phyloP scores from a whole-genome alignment of 1,284 basidiomycete species.

The Anthracocystis setariae region DNA sequence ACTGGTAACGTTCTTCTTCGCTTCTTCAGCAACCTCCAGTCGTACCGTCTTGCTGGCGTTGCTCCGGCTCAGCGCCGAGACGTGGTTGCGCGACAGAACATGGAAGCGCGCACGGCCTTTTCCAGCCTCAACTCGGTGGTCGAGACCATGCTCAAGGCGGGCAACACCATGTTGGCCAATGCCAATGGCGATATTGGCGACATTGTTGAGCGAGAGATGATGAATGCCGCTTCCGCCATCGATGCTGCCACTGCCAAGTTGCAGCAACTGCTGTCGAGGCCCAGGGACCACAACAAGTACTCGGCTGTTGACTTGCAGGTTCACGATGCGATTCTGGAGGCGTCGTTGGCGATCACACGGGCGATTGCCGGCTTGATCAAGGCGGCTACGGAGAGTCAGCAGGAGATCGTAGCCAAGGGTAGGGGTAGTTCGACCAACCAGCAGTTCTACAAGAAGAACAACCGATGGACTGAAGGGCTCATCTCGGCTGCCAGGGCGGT shows the following conservation, averaged over 20 bases:
- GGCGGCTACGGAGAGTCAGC: constrained; percentile 95
- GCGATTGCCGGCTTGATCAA: constrained; percentile 94
- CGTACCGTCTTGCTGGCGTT: constrained; percentile 79
- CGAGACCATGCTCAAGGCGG: constrained; percentile 86
- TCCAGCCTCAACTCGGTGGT: constrained; percentile 86
- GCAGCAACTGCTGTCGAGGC: constrained; percentile 87
- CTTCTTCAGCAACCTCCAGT: constrained; percentile 95
- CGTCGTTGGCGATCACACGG: constrained; percentile 91
- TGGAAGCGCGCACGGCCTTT: constrained; percentile 82
- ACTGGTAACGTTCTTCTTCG: constrained; percentile 88
- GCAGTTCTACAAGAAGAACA: constrained; percentile 99
- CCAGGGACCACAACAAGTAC: constrained; percentile 83
- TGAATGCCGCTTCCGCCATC: constrained; percentile 89
- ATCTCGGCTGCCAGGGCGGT: constrained; percentile 98
- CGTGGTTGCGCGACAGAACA: constrained; percentile 88
- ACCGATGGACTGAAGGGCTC: constrained; percentile 98
- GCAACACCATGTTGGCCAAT: constrained; percentile 78
- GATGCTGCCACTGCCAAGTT: constrained; percentile 89
- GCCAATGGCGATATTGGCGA: constrained; percentile 94
- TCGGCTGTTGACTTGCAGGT: constrained; percentile 92
- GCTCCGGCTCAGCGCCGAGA: constrained; percentile 79
- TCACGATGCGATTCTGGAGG: constrained; percentile 94
- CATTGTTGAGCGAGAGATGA: constrained; percentile 96
- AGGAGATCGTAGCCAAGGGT: constrained; percentile 96
- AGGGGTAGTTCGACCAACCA: constrained; percentile 86